Evolutionary conservation across 805 yeast genomes (phyloP), one percentile per base, ranked within the genome.

Genomic region (Maudiozyma barnettii): DNA sequence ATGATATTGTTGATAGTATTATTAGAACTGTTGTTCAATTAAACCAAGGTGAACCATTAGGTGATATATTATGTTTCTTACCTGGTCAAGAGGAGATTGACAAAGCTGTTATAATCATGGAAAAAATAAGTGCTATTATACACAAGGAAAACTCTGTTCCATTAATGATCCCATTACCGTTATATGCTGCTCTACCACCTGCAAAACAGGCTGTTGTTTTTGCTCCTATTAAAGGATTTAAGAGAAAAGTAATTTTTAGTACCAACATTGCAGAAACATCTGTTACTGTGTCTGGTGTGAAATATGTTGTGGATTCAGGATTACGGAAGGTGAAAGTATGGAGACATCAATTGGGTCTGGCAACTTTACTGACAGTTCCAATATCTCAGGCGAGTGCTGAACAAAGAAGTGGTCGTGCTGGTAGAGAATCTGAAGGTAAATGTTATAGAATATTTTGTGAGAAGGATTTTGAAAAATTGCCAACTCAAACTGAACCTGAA

Each of bases 1-100:
- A 88, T 39, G 98, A 90, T 64, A 72, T 89, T 12, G 90, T 90
- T 1, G 97, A 89, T 58, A 76, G 86, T 2, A 72, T 82, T 58
- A 78, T 86, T 12, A 77, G 83, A 53, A 70, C 90, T 1, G 79
- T 87, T 12, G 75, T 85, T 2, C 96, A 89, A 60, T 71, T 90
- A 13, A 90, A 93, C 60, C 72, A 75, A 54, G 71, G 84, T 7
- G 96, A 93, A 61, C 85, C 77, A 16, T 44, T 59, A 31, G 99
- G 99, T 41, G 99, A 93, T 63, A 77, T 93, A n/a, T 67, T 93
- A 26, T 91, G 91, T 46, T 93, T 93, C 60, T 68, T 93, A 46
- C 90, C 98, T 0, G 99, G 99, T 51, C 99, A 93, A 64, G 99
- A 93, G 60, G 99, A 93, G 60, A 93, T 93, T 63, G 99, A 93